These are phyloP conservation scores for Nevesoporus exiguus DNA, from an alignment of 768 basidiomycete genomes.

Conservation along the genomic window DNA sequence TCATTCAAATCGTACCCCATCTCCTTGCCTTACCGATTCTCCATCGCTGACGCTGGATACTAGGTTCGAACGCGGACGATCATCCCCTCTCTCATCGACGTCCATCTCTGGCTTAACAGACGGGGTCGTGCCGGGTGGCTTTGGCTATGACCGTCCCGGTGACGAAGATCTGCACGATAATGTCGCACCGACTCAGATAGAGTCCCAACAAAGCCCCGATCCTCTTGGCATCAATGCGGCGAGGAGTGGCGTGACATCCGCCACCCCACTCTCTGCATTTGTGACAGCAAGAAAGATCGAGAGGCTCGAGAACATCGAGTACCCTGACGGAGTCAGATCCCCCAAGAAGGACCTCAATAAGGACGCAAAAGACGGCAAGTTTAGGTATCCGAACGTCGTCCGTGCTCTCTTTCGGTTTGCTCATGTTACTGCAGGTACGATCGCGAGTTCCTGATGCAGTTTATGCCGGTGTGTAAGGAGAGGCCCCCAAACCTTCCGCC, in stretches of 20 bases:
- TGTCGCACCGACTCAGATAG: not conserved
- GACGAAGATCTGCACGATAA: not conserved
- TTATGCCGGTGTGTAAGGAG: conserved; percentile 92
- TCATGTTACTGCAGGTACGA: conserved; percentile 64
- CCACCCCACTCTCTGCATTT: conserved; percentile 52
- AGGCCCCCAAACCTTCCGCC: conserved; percentile 89
- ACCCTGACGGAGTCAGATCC: conserved; percentile 80
- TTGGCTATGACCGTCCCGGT: not conserved
- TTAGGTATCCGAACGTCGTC: conserved; percentile 52
- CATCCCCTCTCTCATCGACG: not conserved
- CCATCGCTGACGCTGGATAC: not conserved
- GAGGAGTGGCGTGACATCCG: conserved; percentile 37
- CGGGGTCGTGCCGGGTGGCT: not conserved
- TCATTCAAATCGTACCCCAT: not conserved
- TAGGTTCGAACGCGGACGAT: not conserved
- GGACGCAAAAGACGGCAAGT: conserved; percentile 82
- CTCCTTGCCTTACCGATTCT: not conserved
- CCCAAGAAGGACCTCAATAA: conserved; percentile 84
- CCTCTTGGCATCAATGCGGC: conserved; percentile 66
- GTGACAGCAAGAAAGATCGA: conserved; percentile 83
- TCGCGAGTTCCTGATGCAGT: conserved; percentile 95
- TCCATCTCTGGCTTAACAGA: not conserved
- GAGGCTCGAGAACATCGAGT: conserved; percentile 70
- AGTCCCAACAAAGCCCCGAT: conserved; percentile 41
- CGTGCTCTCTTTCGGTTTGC: conserved; percentile 1